Base-by-base conservation (phyloP, 495 filamentous ascomycete species). In the Talaromyces stipitatus region DNA sequence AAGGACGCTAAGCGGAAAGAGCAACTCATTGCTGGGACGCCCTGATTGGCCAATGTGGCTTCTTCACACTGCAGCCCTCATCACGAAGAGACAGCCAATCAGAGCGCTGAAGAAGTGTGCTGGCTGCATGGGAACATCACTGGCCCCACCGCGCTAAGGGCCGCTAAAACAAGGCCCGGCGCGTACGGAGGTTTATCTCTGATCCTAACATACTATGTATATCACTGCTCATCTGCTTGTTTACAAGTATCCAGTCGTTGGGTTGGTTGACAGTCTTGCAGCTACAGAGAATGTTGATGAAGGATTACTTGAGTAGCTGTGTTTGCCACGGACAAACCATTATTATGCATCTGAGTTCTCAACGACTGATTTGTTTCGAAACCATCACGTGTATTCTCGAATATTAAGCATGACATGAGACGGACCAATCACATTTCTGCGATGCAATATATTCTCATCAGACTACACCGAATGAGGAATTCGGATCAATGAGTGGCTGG, bases 81-180 rank as follows among this genome's bases (percentile, higher is more conserved):
- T 55, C 54, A 55, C 54, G 18, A 11, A 14, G 36, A 4, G 12
- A 11, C 33, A 7, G 54, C 54, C 54, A 55, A 55, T 55, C 20
- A 29, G 12, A 12, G 36, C 26, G 54, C 54, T 55, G 54, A 55
- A 55, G 54, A 55, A 55, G 33, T 33, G 24, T 45, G 54, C 54
- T 2, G 24, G 54, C 36, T 55, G 54, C 54, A 55, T 16, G 50
- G 52, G 23, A 54, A 48, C 45, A 27, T 46, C 54, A 45, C 53
- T 14, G 54, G 28, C 54, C 38, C 54, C 11, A 12, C 43, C 0
- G 22, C 43, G 43, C 43, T 46, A 46, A 46, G n/a, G n/a, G n/a
- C 45, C 52, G 52, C 52, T 54, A 54, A 54, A 54, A 54, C 52
- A 54, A 43, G 52, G 52, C 52, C 52, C 52, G 52, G 52, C 52